These are phyloP conservation scores for Penicillium sp. DNA, from an alignment of 2,329 filamentous ascomycete genomes.

Conservation along the genomic window DNA sequence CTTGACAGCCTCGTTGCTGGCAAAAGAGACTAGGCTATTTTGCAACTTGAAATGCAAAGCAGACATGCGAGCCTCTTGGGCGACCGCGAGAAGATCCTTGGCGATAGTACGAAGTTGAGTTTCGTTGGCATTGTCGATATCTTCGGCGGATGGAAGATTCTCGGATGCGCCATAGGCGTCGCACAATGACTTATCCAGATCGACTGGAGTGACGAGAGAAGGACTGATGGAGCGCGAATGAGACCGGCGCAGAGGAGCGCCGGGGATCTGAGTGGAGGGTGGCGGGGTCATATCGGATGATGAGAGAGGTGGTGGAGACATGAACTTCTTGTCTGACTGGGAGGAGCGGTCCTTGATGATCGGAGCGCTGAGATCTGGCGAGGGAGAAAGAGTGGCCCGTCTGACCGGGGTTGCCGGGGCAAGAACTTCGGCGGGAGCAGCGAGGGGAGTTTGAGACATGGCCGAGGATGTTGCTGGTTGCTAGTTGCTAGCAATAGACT, in stretches of 20 bases:
- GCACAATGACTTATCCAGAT: conserved; percentile 48
- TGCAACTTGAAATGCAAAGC: conserved; percentile 90
- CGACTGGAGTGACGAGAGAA: conserved; percentile 52
- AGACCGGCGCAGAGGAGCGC: conserved; percentile 46
- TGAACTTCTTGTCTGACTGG: conserved; percentile 39
- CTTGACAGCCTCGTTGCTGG: conserved; percentile 82
- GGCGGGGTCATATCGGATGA: conserved; percentile 65
- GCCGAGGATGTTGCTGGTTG: conserved; percentile 12
- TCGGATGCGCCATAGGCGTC: conserved; percentile 48
- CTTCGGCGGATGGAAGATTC: conserved; percentile 53
- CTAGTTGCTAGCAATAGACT: conserved; percentile 6
- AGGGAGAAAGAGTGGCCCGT: conserved; percentile 39
- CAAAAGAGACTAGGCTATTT: conserved; percentile 79
- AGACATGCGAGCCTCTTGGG: conserved; percentile 76
- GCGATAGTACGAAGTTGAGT: conserved; percentile 60
- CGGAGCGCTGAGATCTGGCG: conserved; percentile 38
- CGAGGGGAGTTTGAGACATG: conserved; percentile 44
- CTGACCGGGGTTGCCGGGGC: conserved; percentile 40
- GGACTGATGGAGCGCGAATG: conserved; percentile 36
- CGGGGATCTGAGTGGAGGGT: conserved; percentile 62
- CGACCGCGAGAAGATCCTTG: conserved; percentile 55
- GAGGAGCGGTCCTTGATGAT: conserved; percentile 35
- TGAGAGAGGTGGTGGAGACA: conserved; percentile 50
- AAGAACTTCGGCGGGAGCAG: conserved; percentile 43
- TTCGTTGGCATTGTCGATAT: conserved; percentile 57